Conservation (phyloP, 1,284 basidiomycete species). For the Erythrobasidium hasegawianum region DNA sequence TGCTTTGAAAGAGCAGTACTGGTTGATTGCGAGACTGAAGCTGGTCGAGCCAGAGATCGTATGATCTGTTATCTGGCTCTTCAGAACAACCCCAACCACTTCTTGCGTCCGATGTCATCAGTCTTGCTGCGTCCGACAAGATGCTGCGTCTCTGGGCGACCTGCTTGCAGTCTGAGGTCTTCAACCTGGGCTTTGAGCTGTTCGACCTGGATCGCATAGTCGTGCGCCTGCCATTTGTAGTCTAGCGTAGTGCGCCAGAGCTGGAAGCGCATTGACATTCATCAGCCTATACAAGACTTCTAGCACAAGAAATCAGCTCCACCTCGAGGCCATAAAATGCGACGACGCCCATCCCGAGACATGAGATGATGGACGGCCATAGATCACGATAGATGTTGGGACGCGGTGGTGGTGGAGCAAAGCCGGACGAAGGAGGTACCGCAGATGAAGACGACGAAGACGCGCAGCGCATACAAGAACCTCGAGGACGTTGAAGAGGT, state of each 20-base stretch:
- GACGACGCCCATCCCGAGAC: slow-evolving; percentile 15
- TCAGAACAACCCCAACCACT: slow-evolving; percentile 27
- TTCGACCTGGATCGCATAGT: slow-evolving; percentile 21
- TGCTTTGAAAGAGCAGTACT: not conserved
- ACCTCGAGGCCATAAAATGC: slow-evolving; percentile 30
- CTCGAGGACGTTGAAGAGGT: no score
- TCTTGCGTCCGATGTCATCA: slow-evolving; percentile 4
- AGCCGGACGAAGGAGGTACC: not conserved
- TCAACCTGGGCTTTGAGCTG: slow-evolving; percentile 19
- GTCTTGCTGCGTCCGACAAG: not conserved
- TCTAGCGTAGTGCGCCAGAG: slow-evolving; percentile 23
- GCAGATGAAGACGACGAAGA: not conserved
- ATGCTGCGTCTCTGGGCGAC: not conserved
- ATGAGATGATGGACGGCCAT: slow-evolving; percentile 28
- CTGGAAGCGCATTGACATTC: not conserved
- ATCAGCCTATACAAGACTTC: not conserved
- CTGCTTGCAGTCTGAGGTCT: slow-evolving; percentile 8
- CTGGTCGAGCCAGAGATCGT: not conserved
- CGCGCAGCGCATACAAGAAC: not conserved
- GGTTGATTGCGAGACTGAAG: not conserved
- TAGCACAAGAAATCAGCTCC: not conserved
- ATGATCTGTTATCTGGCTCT: not conserved
- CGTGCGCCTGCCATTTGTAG: slow-evolving; percentile 26
- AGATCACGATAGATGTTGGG: slow-evolving; percentile 31
- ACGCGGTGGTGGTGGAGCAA: slow-evolving; percentile 4